Evolutionary conservation across 257 asterid species (phyloP), one percentile per base, ranked within the genome.

Genomic region (Orobanche coerulescens): DNA sequence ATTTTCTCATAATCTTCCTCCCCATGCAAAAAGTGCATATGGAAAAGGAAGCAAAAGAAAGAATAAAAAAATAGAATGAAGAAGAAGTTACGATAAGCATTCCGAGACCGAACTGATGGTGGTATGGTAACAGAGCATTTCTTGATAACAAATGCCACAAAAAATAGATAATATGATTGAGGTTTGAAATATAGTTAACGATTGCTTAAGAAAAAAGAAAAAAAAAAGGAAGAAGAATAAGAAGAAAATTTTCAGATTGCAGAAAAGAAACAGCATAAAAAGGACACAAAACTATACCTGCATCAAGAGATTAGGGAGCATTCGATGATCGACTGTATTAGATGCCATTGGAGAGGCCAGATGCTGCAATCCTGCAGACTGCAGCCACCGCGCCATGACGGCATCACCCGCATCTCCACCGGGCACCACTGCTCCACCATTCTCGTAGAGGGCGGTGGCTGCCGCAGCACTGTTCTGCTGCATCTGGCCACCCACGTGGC

Each of bases 401-500:
- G 95, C 95, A 30, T 92, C 95, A 48, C 98, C 95, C 33, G 92
- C 91, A 70, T 93, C 97, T 66, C 92, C 92, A 31, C 84, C 76
- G 57, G 92, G 74, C 78, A 77, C 90, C 68, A 79, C 86, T 43
- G 77, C 77, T 25, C 87, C 93, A 6, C 79, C 95, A 71, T 84
- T 86, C 79, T 92, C 96, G 37, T 82, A 85, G 77, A 89, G 86
- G 63, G 95, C 90, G 76, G 97, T 78, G 67, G 94, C 91, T 25
- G 86, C 87, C 2, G 88, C 85, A 47, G 86, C 84, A 71, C 79
- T 82, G 88, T 94, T 84, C 95, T 82, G 98, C 85, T 92, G 97
- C 94, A 84, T 86, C 94, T 92, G 97, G 95, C 98, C 98, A 86
- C 97, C 97, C 80, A 82, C 79, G 97, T 84, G 98, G 88, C 95